phyloP scores from a whole-genome alignment of 768 basidiomycete species.

The Galerina sulciceps region DNA sequence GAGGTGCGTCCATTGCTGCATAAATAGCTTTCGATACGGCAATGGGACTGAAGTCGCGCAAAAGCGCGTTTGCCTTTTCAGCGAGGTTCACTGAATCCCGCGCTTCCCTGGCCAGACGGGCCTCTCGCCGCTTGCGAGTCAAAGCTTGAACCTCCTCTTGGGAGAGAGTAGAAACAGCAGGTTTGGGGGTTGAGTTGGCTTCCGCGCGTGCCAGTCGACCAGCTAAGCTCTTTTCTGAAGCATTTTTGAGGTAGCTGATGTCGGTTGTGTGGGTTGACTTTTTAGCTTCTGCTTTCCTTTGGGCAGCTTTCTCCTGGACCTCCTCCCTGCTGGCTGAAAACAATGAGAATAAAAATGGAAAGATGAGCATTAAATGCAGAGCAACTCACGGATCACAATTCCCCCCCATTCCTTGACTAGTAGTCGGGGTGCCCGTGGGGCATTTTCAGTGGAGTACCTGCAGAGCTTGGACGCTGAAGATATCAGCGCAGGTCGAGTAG shows the following conservation, averaged over 20 bases:
- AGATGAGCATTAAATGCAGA: not conserved
- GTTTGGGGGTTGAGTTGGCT: slow-evolving; percentile 1
- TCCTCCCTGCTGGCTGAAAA: slow-evolving; percentile 10
- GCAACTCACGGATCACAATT: slow-evolving; percentile 39
- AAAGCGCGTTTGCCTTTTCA: not conserved
- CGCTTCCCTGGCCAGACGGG: slow-evolving; percentile 24
- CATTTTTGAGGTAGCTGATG: slow-evolving; percentile 32
- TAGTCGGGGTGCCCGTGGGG: not conserved
- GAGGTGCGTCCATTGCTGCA: not conserved
- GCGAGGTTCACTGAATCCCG: not conserved
- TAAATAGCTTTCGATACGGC: not conserved
- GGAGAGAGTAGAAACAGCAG: not conserved
- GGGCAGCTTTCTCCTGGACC: slow-evolving; percentile 6
- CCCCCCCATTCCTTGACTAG: slow-evolving; percentile 17
- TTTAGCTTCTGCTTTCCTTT: slow-evolving; percentile 4
- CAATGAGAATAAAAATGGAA: not conserved
- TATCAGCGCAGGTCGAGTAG: slow-evolving; percentile 10
- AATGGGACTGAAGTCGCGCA: slow-evolving; percentile 1
- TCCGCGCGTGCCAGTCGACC: slow-evolving; percentile 19
- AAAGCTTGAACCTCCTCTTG: slow-evolving; percentile 3
- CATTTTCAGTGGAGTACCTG: slow-evolving; percentile 13
- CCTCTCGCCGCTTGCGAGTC: slow-evolving; percentile 17
- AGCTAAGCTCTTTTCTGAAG: slow-evolving; percentile 25
- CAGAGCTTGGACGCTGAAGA: slow-evolving; percentile 1
- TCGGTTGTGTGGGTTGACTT: slow-evolving; percentile 19